phyloP scores from a whole-genome alignment of 192 early-diverging fungal genomes.

The Coemansia sp. region DNA sequence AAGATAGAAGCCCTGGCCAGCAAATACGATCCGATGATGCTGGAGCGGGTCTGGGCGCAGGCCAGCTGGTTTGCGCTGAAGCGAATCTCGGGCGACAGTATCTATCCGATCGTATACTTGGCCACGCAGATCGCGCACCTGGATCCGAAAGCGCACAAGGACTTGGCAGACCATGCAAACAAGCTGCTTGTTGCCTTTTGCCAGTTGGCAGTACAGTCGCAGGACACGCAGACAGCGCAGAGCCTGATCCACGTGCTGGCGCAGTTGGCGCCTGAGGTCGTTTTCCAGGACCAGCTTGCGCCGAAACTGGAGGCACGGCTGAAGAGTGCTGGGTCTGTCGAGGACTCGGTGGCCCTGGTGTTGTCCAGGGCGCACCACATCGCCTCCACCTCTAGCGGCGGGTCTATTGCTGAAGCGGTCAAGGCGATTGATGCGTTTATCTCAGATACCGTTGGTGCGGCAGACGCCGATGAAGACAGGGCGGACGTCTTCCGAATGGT shows the following conservation, averaged over 20 bases:
- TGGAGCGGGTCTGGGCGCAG: slow-evolving; percentile 44
- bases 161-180: slow-evolving; percentile 7
- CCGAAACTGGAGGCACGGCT: slow-evolving; percentile 25
- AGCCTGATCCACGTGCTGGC: slow-evolving; percentile 33
- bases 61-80: slow-evolving; percentile 51
- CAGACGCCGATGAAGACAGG: background rate
- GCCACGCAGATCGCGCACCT: slow-evolving; percentile 25
- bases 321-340: slow-evolving; percentile 25
- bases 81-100: slow-evolving; percentile 17
- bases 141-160: slow-evolving; percentile 7
- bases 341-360: slow-evolving; percentile 31
- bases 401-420: slow-evolving; percentile 19
- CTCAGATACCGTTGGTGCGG: slow-evolving; percentile 9
- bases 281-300: slow-evolving; percentile 37
- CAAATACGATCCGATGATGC: slow-evolving; percentile 25
- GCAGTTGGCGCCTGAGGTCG: slow-evolving; percentile 34
- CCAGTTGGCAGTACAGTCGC: slow-evolving; percentile 31
- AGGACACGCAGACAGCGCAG: slow-evolving; percentile 20
- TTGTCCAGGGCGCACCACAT: slow-evolving; percentile 36
- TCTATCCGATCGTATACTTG: slow-evolving; percentile 29
- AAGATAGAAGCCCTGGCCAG: slow-evolving; percentile 28
- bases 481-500: slow-evolving; percentile 8
- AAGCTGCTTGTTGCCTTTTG: slow-evolving; percentile 39
- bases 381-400: slow-evolving; percentile 7
- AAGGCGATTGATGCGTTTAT: slow-evolving; percentile 28